Evolutionary conservation across 2,329 filamentous ascomycete genomes (phyloP).

Genomic region (Aureobasidium sp.): DNA sequence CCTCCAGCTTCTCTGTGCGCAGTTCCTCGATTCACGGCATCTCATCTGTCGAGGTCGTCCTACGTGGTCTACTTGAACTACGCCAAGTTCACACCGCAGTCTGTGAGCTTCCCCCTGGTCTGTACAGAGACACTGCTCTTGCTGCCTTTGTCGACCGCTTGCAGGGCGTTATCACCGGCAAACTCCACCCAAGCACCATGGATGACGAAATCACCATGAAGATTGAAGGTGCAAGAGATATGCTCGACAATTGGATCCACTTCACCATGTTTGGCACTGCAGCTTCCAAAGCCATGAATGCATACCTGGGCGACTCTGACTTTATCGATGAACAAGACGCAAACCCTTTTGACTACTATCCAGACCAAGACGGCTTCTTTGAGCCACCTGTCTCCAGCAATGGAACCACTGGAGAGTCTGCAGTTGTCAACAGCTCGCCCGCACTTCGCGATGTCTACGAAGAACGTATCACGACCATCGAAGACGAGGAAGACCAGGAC

Average conservation of each 20-base stretch:
- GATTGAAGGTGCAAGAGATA: constrained; percentile 14
- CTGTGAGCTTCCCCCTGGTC: constrained; percentile 17
- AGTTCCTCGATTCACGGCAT: constrained; percentile 19
- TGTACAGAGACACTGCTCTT: constrained; percentile 15
- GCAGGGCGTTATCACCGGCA: constrained; percentile 15
- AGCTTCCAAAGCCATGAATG: not conserved
- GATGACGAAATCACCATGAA: constrained; percentile 11
- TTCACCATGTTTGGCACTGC: not conserved
- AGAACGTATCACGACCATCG: not conserved
- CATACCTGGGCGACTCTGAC: not conserved
- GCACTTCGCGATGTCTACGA: not conserved
- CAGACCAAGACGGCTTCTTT: not conserved
- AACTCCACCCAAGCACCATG: not conserved
- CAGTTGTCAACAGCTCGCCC: not conserved
- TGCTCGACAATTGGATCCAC: constrained; percentile 13
- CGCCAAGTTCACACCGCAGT: constrained; percentile 18
- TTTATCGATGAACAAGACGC: not conserved
- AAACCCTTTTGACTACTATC: not conserved
- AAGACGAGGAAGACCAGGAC: not conserved
- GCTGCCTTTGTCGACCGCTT: constrained; percentile 17
- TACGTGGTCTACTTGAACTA: constrained; percentile 19
- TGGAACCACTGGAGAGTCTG: too few relatives aligned
- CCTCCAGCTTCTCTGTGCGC: constrained; percentile 13
- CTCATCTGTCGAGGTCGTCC: constrained; percentile 20
- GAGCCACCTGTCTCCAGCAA: not conserved